These are phyloP conservation scores for Hericium erinaceus DNA, from an alignment of 768 basidiomycete species.

Conservation along the genomic window DNA sequence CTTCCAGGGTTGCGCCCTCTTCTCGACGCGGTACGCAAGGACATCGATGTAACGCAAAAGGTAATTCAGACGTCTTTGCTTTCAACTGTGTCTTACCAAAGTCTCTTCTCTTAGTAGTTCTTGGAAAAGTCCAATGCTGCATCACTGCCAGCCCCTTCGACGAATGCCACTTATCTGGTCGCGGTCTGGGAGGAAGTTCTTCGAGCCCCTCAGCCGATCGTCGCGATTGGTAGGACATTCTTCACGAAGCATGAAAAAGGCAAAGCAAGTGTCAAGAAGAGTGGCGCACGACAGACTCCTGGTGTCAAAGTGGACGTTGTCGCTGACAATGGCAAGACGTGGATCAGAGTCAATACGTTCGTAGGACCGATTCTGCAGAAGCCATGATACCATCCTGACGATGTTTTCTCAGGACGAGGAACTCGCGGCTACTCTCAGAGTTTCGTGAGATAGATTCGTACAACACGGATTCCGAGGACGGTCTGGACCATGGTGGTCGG, in stretches of 20 bases:
- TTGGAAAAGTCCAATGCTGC: conserved; percentile 37
- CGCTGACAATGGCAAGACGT: conserved; percentile 60
- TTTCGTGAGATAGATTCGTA: conserved; percentile 83
- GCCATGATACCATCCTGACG: conserved; percentile 2
- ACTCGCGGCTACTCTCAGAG: conserved; percentile 66
- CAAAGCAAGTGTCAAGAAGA: conserved; percentile 1
- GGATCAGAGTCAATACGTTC: conserved; percentile 87
- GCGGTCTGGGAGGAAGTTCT: conserved; percentile 78
- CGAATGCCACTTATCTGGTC: conserved; percentile 72
- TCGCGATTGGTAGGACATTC: conserved; percentile 52
- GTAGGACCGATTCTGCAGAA: conserved; percentile 21
- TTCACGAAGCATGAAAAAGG: conserved; percentile 10
- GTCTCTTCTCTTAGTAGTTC: conserved; percentile 42
- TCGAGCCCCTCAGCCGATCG: conserved; percentile 46
- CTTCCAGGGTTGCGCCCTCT: conserved; percentile 34
- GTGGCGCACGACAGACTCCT: conserved; percentile 9
- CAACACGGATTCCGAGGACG: conserved; percentile 48
- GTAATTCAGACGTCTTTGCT: conserved; percentile 16
- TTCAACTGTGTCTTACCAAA: neutral
- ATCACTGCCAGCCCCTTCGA: conserved; percentile 46
- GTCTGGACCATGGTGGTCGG: conserved; percentile 11
- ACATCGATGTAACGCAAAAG: conserved; percentile 32
- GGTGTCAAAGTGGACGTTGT: conserved; percentile 74
- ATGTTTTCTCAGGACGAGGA: conserved; percentile 49
- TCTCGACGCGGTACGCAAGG: conserved; percentile 33